Base-by-base conservation (phyloP, 1,139 yeast species). In the Nadsonia commutata region DNA sequence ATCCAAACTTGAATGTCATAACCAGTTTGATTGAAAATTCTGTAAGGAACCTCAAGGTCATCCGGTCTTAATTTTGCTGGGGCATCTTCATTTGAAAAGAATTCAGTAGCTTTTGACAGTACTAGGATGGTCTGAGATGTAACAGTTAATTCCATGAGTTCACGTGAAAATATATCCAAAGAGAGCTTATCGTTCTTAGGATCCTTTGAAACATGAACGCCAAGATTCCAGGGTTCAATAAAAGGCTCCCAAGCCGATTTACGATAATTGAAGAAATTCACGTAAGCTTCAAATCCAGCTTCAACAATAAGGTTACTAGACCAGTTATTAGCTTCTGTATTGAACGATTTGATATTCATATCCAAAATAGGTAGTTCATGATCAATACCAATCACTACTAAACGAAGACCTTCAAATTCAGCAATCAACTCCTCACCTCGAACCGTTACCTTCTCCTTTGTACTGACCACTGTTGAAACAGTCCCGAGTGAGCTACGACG, bases 231-330 rank as follows among this genome's bases (percentile, higher is more conserved):
- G 0, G 90, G 79, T 54, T 93, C 98, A 41, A 90, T 60, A 40
- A 93, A 65, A 0, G 98, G 97, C 54, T 93, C 98, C 99, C 99
- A 93, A 0, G 93, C 76, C 0, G 97, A 86, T 51, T 85, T 77
- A 0, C 96, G 76, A 57, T 88, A 88, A 58, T 90, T 90, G 67
- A 81, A 90, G 20, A 88, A 77, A 58, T 88, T 90, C 11, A 82
- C 72, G 51, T 68, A 76, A 0, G 86, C 72, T 51, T 78, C 84
- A 23, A 88, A 62, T 23, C 76, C 76, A 0, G 81, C 69, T 49
- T 79, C 81, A 0, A 88, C 84, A 52, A 57, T 51, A 36, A 64
- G 49, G 51, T 85, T 93, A 1, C 93, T 78, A 0, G 95, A 81
- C 99, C 99, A 93, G 56, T 90, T 84, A 44, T 74, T 71, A 0